Base-by-base conservation (phyloP, 2,329 filamentous ascomycete species). In the Xylariaceae sp. region DNA sequence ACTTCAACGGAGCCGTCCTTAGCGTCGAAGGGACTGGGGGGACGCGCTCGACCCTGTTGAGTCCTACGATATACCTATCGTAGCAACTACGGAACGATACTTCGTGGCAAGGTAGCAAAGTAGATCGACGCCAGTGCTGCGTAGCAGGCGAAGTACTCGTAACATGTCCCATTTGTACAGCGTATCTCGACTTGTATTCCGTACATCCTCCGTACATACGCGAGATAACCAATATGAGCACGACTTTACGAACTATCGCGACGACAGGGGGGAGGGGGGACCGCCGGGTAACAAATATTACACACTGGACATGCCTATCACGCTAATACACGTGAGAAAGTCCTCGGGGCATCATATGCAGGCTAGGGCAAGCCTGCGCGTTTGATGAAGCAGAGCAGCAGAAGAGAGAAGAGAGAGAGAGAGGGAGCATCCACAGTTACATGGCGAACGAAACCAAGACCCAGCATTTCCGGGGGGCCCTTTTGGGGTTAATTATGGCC, bases 401-500 rank as follows among this genome's bases (percentile, higher is more conserved):
- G 47, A 56, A 55, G 39, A 61, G 55, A 51, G 54, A 54, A 47
- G 51, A 57, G 59, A 18, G 17, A 18, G 17, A 18, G 17, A 18
- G 17, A 30, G 4, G 23, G 23, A 30, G 23, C 23, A 30, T 30
- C 23, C 23, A 30, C 23, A 30, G 23, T 30, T 30, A 30, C 23
- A 30, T 30, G 23, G 23, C 23, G 51, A 47, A 63, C 37, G 49
- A 39, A 18, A 39, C 53, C 62, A 56, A 49, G 55, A 39, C 55
- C 47, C 50, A 55, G 55, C 57, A 64, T 66, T 66, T 60, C 61
- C 67, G 63, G 23, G 23, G 23, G 42, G 64, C 56, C 56, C 57
- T 64, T 64, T 64, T 65, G 44, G 58, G 62, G 59, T 57, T 62
- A 62, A 62, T 62, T 62, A 68, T 64, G 63, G 56, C 65, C 63